Conservation (phyloP, 176 grass and related monocot genomes). For the Rhynchospora tenuis region DNA sequence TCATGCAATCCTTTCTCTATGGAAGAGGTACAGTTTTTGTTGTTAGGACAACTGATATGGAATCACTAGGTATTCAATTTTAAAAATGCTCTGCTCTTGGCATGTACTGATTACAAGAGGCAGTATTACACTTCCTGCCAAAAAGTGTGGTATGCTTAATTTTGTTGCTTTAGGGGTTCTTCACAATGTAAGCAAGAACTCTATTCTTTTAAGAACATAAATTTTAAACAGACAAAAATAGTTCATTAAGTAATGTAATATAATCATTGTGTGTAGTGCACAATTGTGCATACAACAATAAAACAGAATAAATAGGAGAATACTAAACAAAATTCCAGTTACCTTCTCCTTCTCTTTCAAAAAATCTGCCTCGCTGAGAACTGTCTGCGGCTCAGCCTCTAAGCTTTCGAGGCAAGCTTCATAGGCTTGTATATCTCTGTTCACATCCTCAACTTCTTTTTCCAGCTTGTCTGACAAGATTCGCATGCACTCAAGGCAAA, state of each 20-base stretch:
- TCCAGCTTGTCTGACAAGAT: slow-evolving; percentile 93
- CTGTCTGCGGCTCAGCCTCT: slow-evolving; percentile 51
- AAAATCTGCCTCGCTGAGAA: slow-evolving; percentile 79
- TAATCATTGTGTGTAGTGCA: neutral
- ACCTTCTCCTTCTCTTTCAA: slow-evolving; percentile 87
- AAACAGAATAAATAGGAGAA: neutral
- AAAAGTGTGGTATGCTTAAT: neutral
- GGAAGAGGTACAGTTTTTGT: neutral
- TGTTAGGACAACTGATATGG: neutral
- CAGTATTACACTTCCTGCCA: neutral
- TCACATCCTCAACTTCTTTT: slow-evolving; percentile 86
- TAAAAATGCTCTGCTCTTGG: neutral
- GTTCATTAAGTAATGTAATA: neutral
- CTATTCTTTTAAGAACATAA: neutral
- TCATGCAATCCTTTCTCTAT: neutral
- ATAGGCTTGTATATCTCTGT: slow-evolving; percentile 83
- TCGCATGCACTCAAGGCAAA: slow-evolving; percentile 93
- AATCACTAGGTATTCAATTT: neutral
- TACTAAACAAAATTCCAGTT: neutral
- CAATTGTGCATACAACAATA: neutral
- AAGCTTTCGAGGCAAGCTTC: slow-evolving; percentile 66
- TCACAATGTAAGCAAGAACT: neutral
- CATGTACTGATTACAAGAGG: neutral
- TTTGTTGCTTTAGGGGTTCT: neutral
- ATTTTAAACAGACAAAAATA: neutral